Conservation (phyloP, 208 protist species). For the Trypanosoma congolense region DNA sequence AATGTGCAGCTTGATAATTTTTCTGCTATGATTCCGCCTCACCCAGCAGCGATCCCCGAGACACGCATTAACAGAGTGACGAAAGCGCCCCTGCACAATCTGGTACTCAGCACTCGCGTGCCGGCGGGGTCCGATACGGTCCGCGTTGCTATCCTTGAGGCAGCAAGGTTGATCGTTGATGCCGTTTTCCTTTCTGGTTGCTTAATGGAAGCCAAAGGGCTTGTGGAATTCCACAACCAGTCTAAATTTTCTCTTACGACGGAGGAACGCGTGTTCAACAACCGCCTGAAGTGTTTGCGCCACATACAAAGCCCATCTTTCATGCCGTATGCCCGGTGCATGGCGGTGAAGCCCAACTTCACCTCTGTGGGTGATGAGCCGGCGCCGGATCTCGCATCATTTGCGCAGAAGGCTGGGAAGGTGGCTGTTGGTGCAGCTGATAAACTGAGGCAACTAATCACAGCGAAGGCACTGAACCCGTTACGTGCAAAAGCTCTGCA, state of each 20-base stretch:
- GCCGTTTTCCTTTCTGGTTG: slow-evolving; percentile 61
- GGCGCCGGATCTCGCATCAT: slow-evolving; percentile 28
- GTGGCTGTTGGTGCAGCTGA: slow-evolving; percentile 46
- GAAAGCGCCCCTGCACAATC: slow-evolving; percentile 68
- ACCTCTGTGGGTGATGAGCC: slow-evolving; percentile 3
- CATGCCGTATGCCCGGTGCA: slow-evolving; percentile 62
- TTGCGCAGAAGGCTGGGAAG: slow-evolving; percentile 50
- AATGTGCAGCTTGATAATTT: slow-evolving; percentile 69
- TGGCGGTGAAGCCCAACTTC: slow-evolving; percentile 45
- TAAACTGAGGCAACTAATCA: slow-evolving; percentile 38
- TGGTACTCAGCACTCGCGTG: slow-evolving; percentile 66
- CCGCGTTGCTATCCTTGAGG: slow-evolving; percentile 43
- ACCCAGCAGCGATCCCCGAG: slow-evolving; percentile 37
- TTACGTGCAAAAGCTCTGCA: slow-evolving; percentile 30
- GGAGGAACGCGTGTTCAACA: slow-evolving; percentile 73
- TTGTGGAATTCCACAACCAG: slow-evolving; percentile 57
- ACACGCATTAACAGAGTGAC: slow-evolving; percentile 77
- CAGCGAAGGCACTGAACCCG: slow-evolving; percentile 22
- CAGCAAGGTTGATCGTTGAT: slow-evolving; percentile 57
- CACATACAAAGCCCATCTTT: slow-evolving; percentile 65
- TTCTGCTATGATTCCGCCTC: slow-evolving; percentile 37
- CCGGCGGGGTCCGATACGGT: slow-evolving; percentile 32
- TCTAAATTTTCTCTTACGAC: slow-evolving; percentile 49
- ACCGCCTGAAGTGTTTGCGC: slow-evolving; percentile 72
- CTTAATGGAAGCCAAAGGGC: slow-evolving; percentile 64